Conservation (phyloP, 305 asterid genomes). For the Fraxinus dipetala region DNA sequence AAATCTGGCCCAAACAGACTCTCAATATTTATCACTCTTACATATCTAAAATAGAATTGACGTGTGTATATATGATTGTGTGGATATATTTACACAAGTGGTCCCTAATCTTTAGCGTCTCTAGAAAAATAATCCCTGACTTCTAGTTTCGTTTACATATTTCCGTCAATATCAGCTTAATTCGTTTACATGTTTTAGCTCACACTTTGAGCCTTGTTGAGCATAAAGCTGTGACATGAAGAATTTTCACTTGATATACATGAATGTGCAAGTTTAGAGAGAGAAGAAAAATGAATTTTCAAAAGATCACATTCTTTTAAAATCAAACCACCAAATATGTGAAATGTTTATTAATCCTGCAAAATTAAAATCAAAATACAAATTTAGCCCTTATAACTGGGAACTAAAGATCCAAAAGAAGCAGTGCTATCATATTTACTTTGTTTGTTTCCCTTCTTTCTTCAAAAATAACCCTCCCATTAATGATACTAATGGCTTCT, state of each 20-base stretch:
- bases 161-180: neutral
- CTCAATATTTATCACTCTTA: no score
- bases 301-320: neutral
- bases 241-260: neutral
- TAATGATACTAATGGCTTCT: slow-evolving; percentile 53
- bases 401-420: neutral
- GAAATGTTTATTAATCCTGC: neutral
- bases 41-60: no score
- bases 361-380: neutral
- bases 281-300: neutral
- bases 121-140: neutral
- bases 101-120: neutral
- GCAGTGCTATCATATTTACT: slow-evolving; percentile 2
- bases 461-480: slow-evolving; percentile 53
- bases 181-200: neutral
- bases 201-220: neutral
- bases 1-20: no score
- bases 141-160: neutral
- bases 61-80: no score
- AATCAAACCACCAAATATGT: neutral
- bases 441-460: slow-evolving; percentile 40
- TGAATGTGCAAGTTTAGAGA: neutral
- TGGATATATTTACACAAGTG: no score
- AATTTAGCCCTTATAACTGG: neutral
- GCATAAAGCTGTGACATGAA: neutral